Percentiles rank a stretch among this genome's conserved stretches.
Conservation (phyloP, 495 filamentous ascomycete genomes). For the Penicillium soppii region DNA sequence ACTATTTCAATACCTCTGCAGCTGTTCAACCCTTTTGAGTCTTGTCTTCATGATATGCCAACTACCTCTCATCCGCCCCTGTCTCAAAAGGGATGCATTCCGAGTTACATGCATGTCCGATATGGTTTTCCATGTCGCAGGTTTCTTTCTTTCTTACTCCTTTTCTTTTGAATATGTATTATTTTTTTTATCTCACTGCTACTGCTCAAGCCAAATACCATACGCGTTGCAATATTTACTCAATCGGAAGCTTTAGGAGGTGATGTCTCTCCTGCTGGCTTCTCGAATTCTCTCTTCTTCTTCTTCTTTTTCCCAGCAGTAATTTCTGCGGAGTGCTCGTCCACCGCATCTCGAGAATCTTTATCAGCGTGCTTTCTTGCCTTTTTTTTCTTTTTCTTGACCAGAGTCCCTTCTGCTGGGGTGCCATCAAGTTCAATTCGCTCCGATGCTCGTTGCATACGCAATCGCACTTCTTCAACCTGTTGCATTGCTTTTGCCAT, state of each 20-base stretch:
- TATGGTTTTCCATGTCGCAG: background rate
- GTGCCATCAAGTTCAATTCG: constrained; percentile 70
- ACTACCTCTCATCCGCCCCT: no score
- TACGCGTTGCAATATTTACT: background rate
- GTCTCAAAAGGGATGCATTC: background rate
- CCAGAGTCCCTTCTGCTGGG: constrained; percentile 67
- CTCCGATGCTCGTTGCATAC: constrained; percentile 91
- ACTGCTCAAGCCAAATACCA: background rate
- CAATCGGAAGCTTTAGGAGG: background rate
- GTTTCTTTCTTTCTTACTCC: background rate
- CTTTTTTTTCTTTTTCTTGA: constrained; percentile 77
- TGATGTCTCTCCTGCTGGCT: background rate
- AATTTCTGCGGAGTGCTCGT: background rate
- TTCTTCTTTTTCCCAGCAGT: constrained; percentile 12
- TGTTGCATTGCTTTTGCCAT: constrained; percentile 82
- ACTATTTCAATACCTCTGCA: constrained; percentile 1
- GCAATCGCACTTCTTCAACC: constrained; percentile 77
- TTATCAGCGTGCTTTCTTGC: constrained; percentile 22
- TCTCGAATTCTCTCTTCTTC: constrained; percentile 9
- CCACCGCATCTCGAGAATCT: background rate
- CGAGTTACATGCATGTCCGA: background rate
- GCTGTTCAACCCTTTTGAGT: no score
- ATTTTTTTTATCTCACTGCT: constrained; percentile 4
- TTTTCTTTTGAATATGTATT: background rate
- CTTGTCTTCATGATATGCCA: no score